These are phyloP conservation scores for Vigna angularis DNA, from an alignment of 306 rosid species.

Conservation along the genomic window DNA sequence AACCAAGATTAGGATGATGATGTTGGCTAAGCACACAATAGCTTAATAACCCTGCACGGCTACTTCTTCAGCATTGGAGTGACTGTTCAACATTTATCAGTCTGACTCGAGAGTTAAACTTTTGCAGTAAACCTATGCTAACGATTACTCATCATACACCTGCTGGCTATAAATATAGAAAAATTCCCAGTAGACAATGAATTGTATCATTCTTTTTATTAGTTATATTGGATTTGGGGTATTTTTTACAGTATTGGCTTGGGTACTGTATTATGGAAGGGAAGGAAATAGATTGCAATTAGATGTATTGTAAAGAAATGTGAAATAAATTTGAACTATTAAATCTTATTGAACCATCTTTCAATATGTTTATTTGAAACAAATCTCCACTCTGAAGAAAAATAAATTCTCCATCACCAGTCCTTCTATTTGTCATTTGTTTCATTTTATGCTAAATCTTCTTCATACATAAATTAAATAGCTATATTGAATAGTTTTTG, in stretches of 20 bases:
- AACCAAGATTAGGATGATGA: conserved; percentile 41
- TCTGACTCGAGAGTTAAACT: conserved; percentile 44
- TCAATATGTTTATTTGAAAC: no score
- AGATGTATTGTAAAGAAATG: conserved; percentile 28
- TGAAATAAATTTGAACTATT: conserved; percentile 24
- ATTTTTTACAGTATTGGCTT: conserved; percentile 39
- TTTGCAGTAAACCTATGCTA: conserved; percentile 35
- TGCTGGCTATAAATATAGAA: conserved; percentile 20
- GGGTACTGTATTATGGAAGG: conserved; percentile 46
- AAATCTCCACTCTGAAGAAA: no score
- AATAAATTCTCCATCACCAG: no score
- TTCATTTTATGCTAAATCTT: no score
- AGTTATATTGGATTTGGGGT: conserved; percentile 41
- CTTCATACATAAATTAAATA: no score
- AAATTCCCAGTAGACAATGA: conserved; percentile 36
- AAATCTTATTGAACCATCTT: background rate
- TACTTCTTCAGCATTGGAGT: conserved; percentile 40
- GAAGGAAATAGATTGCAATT: conserved; percentile 30
- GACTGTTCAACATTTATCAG: conserved; percentile 35
- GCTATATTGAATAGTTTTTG: no score
- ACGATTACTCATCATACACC: conserved; percentile 37
- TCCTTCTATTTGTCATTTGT: no score
- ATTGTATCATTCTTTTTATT: conserved; percentile 37
- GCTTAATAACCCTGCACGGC: conserved; percentile 23
- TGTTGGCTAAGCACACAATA: conserved; percentile 29